Percentiles rank a stretch among this genome's conserved stretches.
Evolutionary conservation across 176 grass and related monocot species (phyloP).

Genomic region (Echinochloa phyllopogon): DNA sequence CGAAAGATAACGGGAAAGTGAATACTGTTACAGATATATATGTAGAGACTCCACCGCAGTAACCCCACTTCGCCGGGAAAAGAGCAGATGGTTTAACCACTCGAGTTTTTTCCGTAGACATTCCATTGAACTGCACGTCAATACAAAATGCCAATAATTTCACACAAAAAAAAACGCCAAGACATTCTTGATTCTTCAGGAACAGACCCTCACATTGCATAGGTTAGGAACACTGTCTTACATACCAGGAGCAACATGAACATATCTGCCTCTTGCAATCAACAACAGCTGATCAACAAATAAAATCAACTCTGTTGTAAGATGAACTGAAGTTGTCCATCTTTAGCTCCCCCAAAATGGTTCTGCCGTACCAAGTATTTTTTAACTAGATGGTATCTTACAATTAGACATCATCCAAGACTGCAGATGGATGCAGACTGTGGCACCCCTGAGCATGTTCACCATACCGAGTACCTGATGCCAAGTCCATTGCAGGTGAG

Average conservation of each 20-base stretch:
- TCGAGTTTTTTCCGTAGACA: background rate
- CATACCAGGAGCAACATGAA: constrained; percentile 20
- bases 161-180: background rate
- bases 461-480: constrained; percentile 73
- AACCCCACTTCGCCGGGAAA: background rate
- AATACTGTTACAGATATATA: background rate
- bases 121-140: background rate
- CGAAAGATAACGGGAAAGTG: background rate
- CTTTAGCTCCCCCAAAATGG: background rate
- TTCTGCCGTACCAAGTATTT: background rate
- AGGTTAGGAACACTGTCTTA: constrained; percentile 38
- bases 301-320: constrained; percentile 54
- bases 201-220: constrained; percentile 2
- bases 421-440: background rate
- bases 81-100: background rate
- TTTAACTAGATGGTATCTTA: constrained; percentile 25
- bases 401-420: constrained; percentile 39
- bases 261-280: constrained; percentile 32
- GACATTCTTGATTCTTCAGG: background rate
- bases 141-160: background rate
- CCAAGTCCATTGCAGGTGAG: constrained; percentile 97
- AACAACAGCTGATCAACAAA: constrained; percentile 54
- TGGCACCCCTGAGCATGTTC: constrained; percentile 31
- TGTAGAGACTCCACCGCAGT: background rate
- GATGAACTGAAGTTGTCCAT: constrained; percentile 27